Conservation (phyloP, 768 basidiomycete species). For the Tubosaeta brunneosetosa region DNA sequence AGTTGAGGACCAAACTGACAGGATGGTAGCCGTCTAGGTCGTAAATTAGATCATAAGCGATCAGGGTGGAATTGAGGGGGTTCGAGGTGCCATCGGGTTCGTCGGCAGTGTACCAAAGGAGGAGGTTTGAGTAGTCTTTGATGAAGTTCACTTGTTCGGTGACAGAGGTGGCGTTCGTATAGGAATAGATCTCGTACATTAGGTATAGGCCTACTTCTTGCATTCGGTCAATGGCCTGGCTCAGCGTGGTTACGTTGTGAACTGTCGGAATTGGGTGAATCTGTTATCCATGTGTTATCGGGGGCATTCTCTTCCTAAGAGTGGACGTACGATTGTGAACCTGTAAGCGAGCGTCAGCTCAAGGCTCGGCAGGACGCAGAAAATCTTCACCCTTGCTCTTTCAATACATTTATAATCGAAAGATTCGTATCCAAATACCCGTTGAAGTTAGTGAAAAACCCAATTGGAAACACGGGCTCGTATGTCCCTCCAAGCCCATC, state of each 20-base stretch:
- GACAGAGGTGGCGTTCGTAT: constrained; percentile 60
- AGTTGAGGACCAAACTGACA: constrained; percentile 60
- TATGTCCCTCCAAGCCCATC: constrained; percentile 47
- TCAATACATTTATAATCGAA: constrained; percentile 30
- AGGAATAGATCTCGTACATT: constrained; percentile 79
- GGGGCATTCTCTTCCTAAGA: background rate
- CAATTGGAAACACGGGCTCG: constrained; percentile 46
- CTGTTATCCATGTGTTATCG: constrained; percentile 24
- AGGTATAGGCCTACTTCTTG: constrained; percentile 65
- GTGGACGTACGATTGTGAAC: constrained; percentile 31
- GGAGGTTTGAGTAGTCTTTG: constrained; percentile 62
- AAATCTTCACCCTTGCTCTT: constrained; percentile 26
- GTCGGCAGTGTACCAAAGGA: constrained; percentile 72
- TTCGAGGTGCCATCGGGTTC: constrained; percentile 71
- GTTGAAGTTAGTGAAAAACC: constrained; percentile 42
- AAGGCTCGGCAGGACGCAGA: background rate
- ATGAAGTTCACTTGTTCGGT: constrained; percentile 64
- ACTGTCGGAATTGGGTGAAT: constrained; percentile 72
- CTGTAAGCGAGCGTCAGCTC: constrained; percentile 5
- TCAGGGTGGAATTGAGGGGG: constrained; percentile 52
- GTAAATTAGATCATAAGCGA: constrained; percentile 53
- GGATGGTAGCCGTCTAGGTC: constrained; percentile 64
- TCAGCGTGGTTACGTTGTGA: constrained; percentile 52
- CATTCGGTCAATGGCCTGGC: constrained; percentile 62
- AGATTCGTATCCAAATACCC: constrained; percentile 21